A percentile compares a stretch with the other conserved stretches of the same genome.
Conservation (phyloP, 176 grass and related monocot genomes). For the Microstegium vimineum region DNA sequence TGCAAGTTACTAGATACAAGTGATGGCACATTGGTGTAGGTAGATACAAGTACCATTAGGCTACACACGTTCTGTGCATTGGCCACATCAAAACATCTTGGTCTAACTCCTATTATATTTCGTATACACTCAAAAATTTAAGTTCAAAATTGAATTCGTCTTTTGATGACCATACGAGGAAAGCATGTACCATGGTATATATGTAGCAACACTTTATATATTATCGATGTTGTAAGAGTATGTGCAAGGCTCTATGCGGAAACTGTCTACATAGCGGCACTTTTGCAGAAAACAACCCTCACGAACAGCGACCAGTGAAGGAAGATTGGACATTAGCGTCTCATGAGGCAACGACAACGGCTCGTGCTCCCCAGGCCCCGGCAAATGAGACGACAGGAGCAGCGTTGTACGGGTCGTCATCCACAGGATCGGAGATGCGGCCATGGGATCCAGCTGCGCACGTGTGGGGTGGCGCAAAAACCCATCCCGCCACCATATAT, state of each 20-base stretch:
- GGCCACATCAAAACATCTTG: neutral
- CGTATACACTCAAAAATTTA: neutral
- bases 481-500: no score
- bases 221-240: neutral
- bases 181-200: neutral
- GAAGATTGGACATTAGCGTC: neutral
- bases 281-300: no score
- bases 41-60: neutral
- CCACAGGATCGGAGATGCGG: no score
- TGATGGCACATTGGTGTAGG: no score
- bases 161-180: neutral
- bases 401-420: no score
- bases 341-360: neutral
- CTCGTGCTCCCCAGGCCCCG: neutral
- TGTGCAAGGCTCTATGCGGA: accelerated
- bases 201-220: neutral
- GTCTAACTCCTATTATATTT: neutral
- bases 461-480: no score
- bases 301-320: no score
- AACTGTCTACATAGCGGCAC: neutral
- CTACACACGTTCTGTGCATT: neutral
- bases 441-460: no score
- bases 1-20: no score
- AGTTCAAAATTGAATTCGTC: neutral
- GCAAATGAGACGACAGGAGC: no score